These are phyloP conservation scores for Stemphylium beticola DNA, from an alignment of 2,329 filamentous ascomycete species.

Conservation along the genomic window DNA sequence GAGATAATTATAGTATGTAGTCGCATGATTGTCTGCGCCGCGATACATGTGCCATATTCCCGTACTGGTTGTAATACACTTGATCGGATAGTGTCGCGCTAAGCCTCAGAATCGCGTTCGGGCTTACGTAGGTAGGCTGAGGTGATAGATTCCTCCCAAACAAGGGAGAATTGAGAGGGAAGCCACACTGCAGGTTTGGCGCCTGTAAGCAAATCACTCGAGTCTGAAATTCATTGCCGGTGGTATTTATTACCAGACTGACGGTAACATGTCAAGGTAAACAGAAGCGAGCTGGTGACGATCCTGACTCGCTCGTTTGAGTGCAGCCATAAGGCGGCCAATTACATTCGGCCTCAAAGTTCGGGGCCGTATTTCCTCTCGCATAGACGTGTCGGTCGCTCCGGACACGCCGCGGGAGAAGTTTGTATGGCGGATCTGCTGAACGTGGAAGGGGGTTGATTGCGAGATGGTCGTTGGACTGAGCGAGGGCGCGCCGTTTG, in stretches of 20 bases:
- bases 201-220: background rate
- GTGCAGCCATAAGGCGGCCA: slow-evolving; percentile 9
- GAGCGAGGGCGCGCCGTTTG: slow-evolving; percentile 22
- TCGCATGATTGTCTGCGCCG: slow-evolving; percentile 2
- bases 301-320: slow-evolving; percentile 12
- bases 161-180: background rate
- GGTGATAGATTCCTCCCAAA: slow-evolving; percentile 2
- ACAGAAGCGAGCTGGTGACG: background rate
- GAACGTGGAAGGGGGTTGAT: background rate
- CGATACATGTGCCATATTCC: slow-evolving; percentile 2
- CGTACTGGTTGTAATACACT: slow-evolving; percentile 12
- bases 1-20: background rate
- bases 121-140: too few species aligned
- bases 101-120: slow-evolving; percentile 16
- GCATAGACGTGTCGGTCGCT: slow-evolving; percentile 9
- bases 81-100: slow-evolving; percentile 16
- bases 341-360: background rate
- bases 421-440: background rate
- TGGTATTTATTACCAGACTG: background rate
- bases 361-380: background rate
- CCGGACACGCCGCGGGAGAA: background rate
- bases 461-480: slow-evolving; percentile 12
- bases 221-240: background rate
- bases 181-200: background rate
- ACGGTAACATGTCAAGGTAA: background rate